Conservation (phyloP, 75 land plant species). For the Selaginella tamariscina region DNA sequence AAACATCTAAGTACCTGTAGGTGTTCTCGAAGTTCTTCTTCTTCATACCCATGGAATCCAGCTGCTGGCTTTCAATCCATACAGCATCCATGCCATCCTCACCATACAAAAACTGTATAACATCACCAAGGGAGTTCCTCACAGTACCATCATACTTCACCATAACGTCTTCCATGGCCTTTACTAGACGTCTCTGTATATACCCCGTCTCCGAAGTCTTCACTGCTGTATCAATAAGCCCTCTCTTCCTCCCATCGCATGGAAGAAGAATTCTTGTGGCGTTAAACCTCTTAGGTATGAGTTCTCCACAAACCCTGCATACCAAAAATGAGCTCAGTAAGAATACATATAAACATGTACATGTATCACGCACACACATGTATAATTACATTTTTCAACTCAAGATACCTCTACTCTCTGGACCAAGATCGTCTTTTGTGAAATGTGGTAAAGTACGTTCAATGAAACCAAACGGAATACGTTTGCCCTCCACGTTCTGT, state of each 20-base stretch:
- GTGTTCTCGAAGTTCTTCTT: neutral
- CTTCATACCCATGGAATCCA: conserved; percentile 56
- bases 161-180: conserved; percentile 99
- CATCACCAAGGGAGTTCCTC: conserved; percentile 90
- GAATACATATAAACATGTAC: no score
- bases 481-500: conserved; percentile 97
- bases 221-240: conserved; percentile 99
- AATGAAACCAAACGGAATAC: conserved; percentile 87
- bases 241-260: conserved; percentile 99
- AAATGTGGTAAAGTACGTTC: conserved; percentile 92
- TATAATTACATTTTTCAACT: no score
- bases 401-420: conserved; percentile 98
- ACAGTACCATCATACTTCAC: conserved; percentile 99
- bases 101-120: conserved; percentile 98
- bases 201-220: conserved; percentile 97
- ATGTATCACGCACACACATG: no score
- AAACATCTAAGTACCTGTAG: no score
- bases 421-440: conserved; percentile 88
- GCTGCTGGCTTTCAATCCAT: conserved; percentile 89
- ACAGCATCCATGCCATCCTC: conserved; percentile 99
- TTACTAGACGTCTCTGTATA: conserved; percentile 93
- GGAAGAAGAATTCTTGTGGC: conserved; percentile 99
- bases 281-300: conserved; percentile 90
- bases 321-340: no score
- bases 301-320: conserved; percentile 97